Base-by-base conservation (phyloP, 305 asterid genomes). In the Ajuga reptans region DNA sequence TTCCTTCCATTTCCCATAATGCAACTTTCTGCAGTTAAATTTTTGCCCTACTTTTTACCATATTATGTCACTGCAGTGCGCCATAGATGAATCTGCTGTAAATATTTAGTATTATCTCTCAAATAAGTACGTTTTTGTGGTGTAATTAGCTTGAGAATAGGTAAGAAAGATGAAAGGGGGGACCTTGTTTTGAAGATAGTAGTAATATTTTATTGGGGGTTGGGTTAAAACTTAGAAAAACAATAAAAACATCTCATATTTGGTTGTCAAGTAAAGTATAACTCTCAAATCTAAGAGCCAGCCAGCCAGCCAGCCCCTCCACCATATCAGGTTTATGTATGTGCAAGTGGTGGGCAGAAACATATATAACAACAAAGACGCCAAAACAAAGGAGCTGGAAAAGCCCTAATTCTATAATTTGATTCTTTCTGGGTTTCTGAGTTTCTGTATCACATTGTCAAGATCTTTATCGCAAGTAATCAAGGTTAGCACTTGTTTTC, bases 361-460 rank as follows among this genome's bases (percentile, higher is more conserved):
- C 66, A 70, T 68, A 72, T 29, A 64, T 24, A 46, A 57, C 31
- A 70, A 72, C 67, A 72, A 63, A 7, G 6, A 18, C 8, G 72
- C 75, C 72, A 72, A 55, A 37, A 69, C 72, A 37, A 72, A 66
- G 63, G 45, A n/a, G 74, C 66, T 45, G 27, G 21, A 59, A 42
- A 45, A 29, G 50, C 82, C 73, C 45, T 46, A 41, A 43, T 65
- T 5, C 43, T 34, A 71, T 41, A 39, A 53, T 64, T 71, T 54
- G 45, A 71, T 66, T 70, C 74, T 43, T 36, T 39, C 45, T 11
- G 36, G 36, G 21, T 60, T 59, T 66, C 61, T 66, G 77, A 45
- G 14, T 45, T 39, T 61, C 67, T 46, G n/a, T 0, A 58, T 72
- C 76, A 58, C 83, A 79, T 82, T 82, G 75, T 60, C 57, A 12